A percentile compares a stretch with the other conserved stretches of the same genome.
phyloP scores from a whole-genome alignment of 495 filamentous ascomycete genomes.

The Bombardia bombarda region DNA sequence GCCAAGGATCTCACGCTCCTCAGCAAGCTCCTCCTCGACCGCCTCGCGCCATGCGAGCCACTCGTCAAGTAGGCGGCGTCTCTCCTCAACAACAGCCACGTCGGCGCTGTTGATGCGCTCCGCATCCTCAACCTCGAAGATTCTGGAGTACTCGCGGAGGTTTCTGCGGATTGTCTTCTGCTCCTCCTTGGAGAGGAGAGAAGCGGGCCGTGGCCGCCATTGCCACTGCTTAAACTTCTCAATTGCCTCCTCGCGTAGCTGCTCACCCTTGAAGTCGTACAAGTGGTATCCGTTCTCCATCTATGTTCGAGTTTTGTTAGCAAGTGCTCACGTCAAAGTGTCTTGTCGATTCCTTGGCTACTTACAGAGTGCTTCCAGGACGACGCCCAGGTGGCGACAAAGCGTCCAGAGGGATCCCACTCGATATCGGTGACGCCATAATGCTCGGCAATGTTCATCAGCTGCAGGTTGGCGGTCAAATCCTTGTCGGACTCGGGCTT shows the following conservation, averaged over 20 bases:
- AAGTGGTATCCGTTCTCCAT: constrained; percentile 99
- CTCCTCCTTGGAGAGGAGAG: constrained; percentile 84
- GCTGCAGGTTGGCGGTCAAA: constrained; percentile 82
- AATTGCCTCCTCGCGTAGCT: constrained; percentile 83
- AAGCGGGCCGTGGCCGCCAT: constrained; percentile 88
- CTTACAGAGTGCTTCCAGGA: constrained; percentile 92
- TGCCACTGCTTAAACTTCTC: constrained; percentile 96
- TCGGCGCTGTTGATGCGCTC: constrained; percentile 88
- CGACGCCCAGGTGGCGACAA: constrained; percentile 83
- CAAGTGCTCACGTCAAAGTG: no score
- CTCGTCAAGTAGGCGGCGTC: constrained; percentile 76
- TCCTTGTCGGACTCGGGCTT: constrained; percentile 89
- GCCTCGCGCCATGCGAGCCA: constrained; percentile 79
- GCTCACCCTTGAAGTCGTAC: constrained; percentile 88
- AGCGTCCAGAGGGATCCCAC: constrained; percentile 94
- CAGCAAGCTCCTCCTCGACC: constrained; percentile 62
- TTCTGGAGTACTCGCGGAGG: constrained; percentile 86
- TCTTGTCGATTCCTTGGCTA: constrained; percentile 5
- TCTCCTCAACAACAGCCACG: constrained; percentile 81
- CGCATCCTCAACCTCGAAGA: constrained; percentile 92
- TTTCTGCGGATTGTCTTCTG: constrained; percentile 98
- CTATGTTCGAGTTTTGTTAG: constrained; percentile 43
- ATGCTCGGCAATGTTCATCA: constrained; percentile 88
- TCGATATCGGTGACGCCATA: constrained; percentile 97
- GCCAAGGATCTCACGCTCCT: constrained; percentile 62